Base-by-base conservation (phyloP, 495 filamentous ascomycete species). In the Penicillium argentinense region DNA sequence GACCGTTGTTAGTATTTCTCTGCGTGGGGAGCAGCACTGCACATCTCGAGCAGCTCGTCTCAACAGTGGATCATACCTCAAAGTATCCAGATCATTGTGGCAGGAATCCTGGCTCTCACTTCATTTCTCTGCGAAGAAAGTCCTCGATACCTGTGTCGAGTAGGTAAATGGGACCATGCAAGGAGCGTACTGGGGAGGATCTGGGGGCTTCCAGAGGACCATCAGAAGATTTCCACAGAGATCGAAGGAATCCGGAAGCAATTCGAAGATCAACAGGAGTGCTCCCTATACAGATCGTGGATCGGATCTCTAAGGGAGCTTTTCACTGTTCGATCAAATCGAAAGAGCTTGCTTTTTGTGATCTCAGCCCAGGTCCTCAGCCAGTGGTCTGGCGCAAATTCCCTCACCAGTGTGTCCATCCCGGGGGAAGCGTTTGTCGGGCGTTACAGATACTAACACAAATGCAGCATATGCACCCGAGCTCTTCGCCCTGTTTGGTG, bases 341-440 rank as follows among this genome's bases (percentile, higher is more conserved):
- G 76, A 3, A 80, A 82, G 43, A 68, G 78, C 5, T 60, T 84
- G 4, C 67, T 69, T 26, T 69, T 82, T 18, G 62, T 71, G n/a
- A 42, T 76, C n/a, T 63, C 68, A 26, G 65, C 71, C 0, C 79
- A 84, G 42, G 51, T 84, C 17, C 57, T 85, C 2, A 68, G 69
- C 0, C 79, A 83, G 50, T 84, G 80, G 83, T 80, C 74, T n/a
- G 83, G 82, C 0, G 78, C 82, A 2, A 75, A 76, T 25, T 71
- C 73, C 38, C 78, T 83, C 3, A 63, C 59, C 6, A 61, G 57
- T 61, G 43, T 26, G 47, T 27, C 17, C 24, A 29, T 9, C 23
- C 18, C 16, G 4, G 23, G 5, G 13, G 24, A 23, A 7, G n/a
- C n/a, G n/a, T n/a, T n/a, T n/a, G n/a, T n/a, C n/a, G n/a, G n/a